Base-by-base conservation (phyloP, 495 filamentous ascomycete genomes). In the Cryomyces minteri region DNA sequence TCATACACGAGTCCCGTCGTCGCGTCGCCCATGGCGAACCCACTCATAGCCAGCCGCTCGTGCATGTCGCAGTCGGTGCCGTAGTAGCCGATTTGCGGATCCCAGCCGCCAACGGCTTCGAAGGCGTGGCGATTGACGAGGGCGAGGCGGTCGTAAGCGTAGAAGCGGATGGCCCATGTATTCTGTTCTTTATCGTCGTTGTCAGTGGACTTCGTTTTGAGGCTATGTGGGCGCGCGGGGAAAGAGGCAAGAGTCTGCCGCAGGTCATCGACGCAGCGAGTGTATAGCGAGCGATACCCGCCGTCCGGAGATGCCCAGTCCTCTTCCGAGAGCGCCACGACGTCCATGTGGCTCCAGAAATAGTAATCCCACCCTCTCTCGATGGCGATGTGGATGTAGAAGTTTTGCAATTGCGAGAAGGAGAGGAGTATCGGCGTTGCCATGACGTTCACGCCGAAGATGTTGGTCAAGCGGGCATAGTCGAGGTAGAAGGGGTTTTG, bases 351-450 rank as follows among this genome's bases (percentile, higher is more conserved):
- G 32, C 63, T 58, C 74, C 73, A 79, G 63, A 74, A 79, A 59
- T 66, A 80, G 51, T 67, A 55, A 18, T 58, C 58, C 72, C 71
- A 76, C 28, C 59, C 51, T 11, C 62, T 59, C 39, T 64, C 52
- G n/a, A 72, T 54, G 30, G 70, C 58, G 6, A 62, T 58, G 41
- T 50, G 59, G 30, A 75, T 62, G 51, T 66, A 75, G 55, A 74
- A 79, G 54, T 79, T 79, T 48, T 79, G 75, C 29, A 79, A 58
- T 46, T 80, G 76, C 9, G 76, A 67, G 42, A 79, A 80, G 38
- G 52, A 72, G 32, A 79, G 57, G 12, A 79, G 64, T 3, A 70
- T 72, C 0, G 76, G 74, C 0, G 76, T 75, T 32, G 61, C 59
- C 8, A 79, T 40, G 39, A 80, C 54, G 46, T 73, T 72, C 38